phyloP scores from a whole-genome alignment of 2,329 filamentous ascomycete species.

The Stemphylium beticola region DNA sequence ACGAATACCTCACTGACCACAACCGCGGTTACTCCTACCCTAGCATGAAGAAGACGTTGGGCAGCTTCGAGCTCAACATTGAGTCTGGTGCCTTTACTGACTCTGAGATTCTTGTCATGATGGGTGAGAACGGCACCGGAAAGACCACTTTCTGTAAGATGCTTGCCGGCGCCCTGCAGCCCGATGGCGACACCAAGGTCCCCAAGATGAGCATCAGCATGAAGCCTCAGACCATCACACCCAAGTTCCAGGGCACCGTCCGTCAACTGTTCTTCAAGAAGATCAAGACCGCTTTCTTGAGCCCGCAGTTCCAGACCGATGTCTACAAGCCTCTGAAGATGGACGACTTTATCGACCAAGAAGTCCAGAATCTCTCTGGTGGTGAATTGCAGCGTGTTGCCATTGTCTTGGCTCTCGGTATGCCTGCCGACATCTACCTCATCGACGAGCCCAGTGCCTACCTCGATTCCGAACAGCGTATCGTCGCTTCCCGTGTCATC shows the following conservation, averaged over 20 bases:
- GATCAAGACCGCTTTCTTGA: constrained; percentile 96
- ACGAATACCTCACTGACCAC: constrained; percentile 86
- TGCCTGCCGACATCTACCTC: constrained; percentile 96
- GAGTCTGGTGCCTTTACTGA: constrained; percentile 90
- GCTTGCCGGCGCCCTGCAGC: constrained; percentile 90
- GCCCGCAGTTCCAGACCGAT: constrained; percentile 98
- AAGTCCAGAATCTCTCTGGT: constrained; percentile 98
- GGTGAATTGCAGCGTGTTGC: constrained; percentile 99
- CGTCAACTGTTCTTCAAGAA: constrained; percentile 99
- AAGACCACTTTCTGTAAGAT: constrained; percentile 99
- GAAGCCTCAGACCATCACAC: constrained; percentile 99
- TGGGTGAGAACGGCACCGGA: constrained; percentile 99
- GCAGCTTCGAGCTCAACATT: constrained; percentile 82
- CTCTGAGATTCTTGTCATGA: constrained; percentile 99
- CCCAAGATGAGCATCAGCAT: constrained; percentile 97
- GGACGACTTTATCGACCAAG: constrained; percentile 98
- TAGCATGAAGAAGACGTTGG: constrained; percentile 89
- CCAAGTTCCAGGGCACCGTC: constrained; percentile 96
- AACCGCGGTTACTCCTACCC: constrained; percentile 87
- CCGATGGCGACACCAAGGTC: constrained; percentile 77
- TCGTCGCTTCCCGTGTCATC: constrained; percentile 94
- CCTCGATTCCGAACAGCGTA: constrained; percentile 98
- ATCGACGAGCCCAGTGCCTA: constrained; percentile 90
- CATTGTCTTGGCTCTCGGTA: constrained; percentile 93
- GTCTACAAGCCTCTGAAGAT: constrained; percentile 99